A percentile compares a stretch with the other conserved stretches of the same genome.
Evolutionary conservation across 2,329 filamentous ascomycete species (phyloP).

Genomic region (Xylaria sp.): DNA sequence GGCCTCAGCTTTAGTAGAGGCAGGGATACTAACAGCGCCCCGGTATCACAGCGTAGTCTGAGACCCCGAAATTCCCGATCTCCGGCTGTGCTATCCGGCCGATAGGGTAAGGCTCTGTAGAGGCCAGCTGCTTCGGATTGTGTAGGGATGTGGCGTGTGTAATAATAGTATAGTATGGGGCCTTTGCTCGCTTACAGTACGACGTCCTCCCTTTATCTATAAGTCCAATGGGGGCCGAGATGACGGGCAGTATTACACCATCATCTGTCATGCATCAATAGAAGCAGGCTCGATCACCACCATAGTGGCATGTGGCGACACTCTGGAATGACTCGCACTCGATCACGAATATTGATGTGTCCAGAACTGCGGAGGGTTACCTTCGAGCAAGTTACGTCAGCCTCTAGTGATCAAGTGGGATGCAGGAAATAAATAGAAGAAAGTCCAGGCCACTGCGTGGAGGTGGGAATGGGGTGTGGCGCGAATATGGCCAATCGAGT

Average conservation of each 20-base stretch:
- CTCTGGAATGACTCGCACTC: conserved; percentile 24
- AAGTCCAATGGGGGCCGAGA: conserved; percentile 20
- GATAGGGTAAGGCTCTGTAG: not conserved
- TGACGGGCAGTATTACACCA: conserved; percentile 24
- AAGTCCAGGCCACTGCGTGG: not conserved
- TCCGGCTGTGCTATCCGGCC: conserved; percentile 5
- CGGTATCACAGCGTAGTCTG: conserved; percentile 30
- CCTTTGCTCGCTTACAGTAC: conserved; percentile 20
- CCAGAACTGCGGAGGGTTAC: conserved; percentile 18
- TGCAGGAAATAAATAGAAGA: not conserved
- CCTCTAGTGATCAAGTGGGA: conserved; percentile 23
- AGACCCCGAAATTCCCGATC: conserved; percentile 15
- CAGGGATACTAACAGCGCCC: conserved; percentile 21
- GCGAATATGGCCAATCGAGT: conserved; percentile 19
- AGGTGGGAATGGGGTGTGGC: not conserved
- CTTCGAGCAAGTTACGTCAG: conserved; percentile 32
- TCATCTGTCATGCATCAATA: conserved; percentile 38
- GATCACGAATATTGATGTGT: conserved; percentile 11
- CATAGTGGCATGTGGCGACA: conserved; percentile 12
- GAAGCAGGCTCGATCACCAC: conserved; percentile 22
- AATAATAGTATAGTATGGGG: conserved; percentile 13
- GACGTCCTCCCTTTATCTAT: conserved; percentile 26
- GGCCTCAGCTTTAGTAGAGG: conserved; percentile 5
- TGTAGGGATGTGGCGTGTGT: not conserved
- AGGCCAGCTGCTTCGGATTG: not conserved